A percentile compares a stretch with the other conserved stretches of the same genome.
Conservation (phyloP, 768 basidiomycete genomes). For the Lentinula raphanica region DNA sequence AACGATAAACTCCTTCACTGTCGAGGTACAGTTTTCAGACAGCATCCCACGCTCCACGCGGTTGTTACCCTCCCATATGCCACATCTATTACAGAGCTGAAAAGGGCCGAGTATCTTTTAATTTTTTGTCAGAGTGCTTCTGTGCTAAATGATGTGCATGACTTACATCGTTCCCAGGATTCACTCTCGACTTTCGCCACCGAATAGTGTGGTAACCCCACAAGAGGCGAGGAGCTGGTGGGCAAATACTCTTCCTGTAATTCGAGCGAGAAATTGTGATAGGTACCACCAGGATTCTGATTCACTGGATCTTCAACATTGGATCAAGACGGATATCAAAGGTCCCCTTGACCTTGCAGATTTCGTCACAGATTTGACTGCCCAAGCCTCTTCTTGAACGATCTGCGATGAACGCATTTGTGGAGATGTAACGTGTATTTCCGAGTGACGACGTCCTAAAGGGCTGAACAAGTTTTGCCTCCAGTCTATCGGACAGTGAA, state of each 20-base stretch:
- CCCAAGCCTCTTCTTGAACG: too few species aligned
- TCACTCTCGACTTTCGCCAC: constrained; percentile 3
- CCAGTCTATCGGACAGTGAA: too few species aligned
- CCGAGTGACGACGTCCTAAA: too few species aligned
- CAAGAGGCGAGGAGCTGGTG: neutral
- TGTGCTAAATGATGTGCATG: neutral
- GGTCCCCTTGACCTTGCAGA: too few species aligned
- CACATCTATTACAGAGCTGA: constrained; percentile 6
- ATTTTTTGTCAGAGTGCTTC: neutral
- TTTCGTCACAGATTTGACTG: too few species aligned
- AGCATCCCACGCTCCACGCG: neutral
- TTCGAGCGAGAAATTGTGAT: neutral
- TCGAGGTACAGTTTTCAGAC: neutral
- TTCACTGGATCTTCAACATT: neutral
- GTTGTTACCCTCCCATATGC: constrained; percentile 3
- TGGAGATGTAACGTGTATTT: too few species aligned
- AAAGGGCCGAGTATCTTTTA: neutral
- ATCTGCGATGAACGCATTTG: too few species aligned
- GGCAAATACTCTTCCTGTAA: neutral
- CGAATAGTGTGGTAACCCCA: neutral
- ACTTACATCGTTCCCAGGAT: constrained; percentile 6
- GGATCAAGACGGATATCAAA: too few species aligned
- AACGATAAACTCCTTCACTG: constrained; percentile 1
- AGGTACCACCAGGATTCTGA: neutral
- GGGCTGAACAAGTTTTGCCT: too few species aligned